These are phyloP conservation scores for Meripilus lineatus DNA, from an alignment of 1,284 basidiomycete species.

Conservation along the genomic window DNA sequence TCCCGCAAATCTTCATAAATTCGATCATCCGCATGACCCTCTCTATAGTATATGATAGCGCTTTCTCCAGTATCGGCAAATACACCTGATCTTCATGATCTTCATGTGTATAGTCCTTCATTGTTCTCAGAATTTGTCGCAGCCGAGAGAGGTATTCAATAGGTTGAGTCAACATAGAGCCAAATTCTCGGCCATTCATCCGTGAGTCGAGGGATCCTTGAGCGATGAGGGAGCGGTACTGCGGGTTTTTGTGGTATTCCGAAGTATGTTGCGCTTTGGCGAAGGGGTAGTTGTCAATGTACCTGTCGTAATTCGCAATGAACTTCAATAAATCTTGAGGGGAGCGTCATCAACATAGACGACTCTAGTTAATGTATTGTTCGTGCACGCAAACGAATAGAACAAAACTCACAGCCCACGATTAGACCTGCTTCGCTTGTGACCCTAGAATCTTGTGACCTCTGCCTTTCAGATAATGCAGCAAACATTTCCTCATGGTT, in stretches of 20 bases:
- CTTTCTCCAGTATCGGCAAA: conserved; percentile 60
- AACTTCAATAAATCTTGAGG: conserved; percentile 43
- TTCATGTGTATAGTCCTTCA: conserved; percentile 56
- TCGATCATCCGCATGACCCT: conserved; percentile 81
- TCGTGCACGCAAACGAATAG: conserved; percentile 13
- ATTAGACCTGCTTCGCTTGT: conserved; percentile 75
- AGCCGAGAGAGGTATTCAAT: conserved; percentile 78
- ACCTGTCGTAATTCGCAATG: conserved; percentile 62
- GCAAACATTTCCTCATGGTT: conserved; percentile 66
- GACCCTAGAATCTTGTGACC: conserved; percentile 75
- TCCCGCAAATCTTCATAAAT: conserved; percentile 74
- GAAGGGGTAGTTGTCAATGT: conserved; percentile 82
- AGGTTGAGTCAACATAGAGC: conserved; percentile 77
- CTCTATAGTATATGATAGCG: conserved; percentile 70
- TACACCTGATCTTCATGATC: conserved; percentile 67
- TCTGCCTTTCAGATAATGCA: conserved; percentile 65
- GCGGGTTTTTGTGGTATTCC: conserved; percentile 60
- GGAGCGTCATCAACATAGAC: conserved; percentile 6
- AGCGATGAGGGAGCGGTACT: conserved; percentile 64
- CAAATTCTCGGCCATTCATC: conserved; percentile 71
- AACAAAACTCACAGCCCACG: conserved; percentile 51
- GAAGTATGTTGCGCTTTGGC: conserved; percentile 73
- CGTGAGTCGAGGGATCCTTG: conserved; percentile 59
- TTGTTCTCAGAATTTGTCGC: conserved; percentile 65
- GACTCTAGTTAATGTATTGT: conserved; percentile 7